Evolutionary conservation across 257 asterid genomes (phyloP).

Genomic region (Thymus quinquecostatus): DNA sequence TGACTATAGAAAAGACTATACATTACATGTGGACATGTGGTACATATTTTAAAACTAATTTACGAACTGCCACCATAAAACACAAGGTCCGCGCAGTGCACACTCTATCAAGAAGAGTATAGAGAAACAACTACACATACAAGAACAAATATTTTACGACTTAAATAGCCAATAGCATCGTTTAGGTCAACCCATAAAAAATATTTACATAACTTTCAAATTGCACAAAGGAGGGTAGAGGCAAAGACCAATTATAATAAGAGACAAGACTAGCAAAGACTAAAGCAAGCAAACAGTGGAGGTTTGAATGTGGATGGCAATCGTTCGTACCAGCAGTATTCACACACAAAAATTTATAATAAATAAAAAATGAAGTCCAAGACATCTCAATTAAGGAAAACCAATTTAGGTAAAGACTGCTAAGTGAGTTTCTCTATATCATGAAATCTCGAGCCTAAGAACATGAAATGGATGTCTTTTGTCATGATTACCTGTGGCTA

Average conservation of each 20-base stretch:
- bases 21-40: too few relatives aligned
- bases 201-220: background rate
- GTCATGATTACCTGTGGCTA: conserved; percentile 71
- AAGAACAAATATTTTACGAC: background rate
- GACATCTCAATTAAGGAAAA: conserved; percentile 6
- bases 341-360: background rate
- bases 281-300: background rate
- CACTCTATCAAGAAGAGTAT: too few relatives aligned
- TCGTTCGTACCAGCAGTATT: background rate
- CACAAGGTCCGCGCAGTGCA: too few relatives aligned
- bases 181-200: background rate
- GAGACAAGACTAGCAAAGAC: background rate
- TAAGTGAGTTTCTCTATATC: conserved; percentile 3
- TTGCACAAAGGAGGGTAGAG: background rate
- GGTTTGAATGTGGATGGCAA: background rate
- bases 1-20: background rate
- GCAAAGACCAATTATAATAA: background rate
- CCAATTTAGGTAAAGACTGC: background rate
- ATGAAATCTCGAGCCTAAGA: conserved; percentile 12
- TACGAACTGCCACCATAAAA: too few relatives aligned
- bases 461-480: conserved; percentile 13
- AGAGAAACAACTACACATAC: too few relatives aligned
- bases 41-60: too few relatives aligned
- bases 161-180: background rate
- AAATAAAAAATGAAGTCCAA: background rate